Base-by-base conservation (phyloP, 2,329 filamentous ascomycete species). In the Nothopassalora personata region DNA sequence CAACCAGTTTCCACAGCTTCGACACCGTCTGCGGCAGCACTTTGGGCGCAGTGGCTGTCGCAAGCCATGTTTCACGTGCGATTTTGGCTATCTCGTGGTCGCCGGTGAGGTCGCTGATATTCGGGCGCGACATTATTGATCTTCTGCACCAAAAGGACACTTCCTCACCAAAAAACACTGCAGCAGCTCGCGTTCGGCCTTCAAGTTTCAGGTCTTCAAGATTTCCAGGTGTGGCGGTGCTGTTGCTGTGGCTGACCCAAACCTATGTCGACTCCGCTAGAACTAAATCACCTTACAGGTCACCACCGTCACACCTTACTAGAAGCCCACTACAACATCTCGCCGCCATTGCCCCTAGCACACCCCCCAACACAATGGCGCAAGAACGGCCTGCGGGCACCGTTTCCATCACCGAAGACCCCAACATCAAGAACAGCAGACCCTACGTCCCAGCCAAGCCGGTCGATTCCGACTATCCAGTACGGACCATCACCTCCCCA, bases 1-100 rank as follows among this genome's bases (percentile, higher is more conserved):
- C 91, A 67, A 99, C 77, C 57, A 86, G 82, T 74, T 95, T 90
- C 91, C 93, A 99, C 59, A 99, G 86, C 70, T 85, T 84, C 78
- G 95, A 96, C 70, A 99, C 77, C 50, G 95, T 85, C 64, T 95
- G 88, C 53, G 81, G 80, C 68, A 90, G 93, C 75, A 90, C 89
- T 76, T 86, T 90, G 52, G 82, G 75, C 30, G 82, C 68, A 70
- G 83, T 84, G 27, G 82, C 78, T 8, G 79, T 73, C 72, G 88
- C 87, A 62, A 96, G 79, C 94, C 94, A 99, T 75, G 93, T 83
- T 74, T 89, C 86, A 70, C 86, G 85, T 61, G 94, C 94, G 64
- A 97, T 79, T 72, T 88, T 77, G 61, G 83, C 82, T 75, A 83
- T 83, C 63, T 79, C 73, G 62, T 77, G 86, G 70, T 90, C 87